A percentile compares a stretch with the other conserved stretches of the same genome.
Evolutionary conservation across 106 monocot genomes (phyloP).

Genomic region (Agapanthus africanus): DNA sequence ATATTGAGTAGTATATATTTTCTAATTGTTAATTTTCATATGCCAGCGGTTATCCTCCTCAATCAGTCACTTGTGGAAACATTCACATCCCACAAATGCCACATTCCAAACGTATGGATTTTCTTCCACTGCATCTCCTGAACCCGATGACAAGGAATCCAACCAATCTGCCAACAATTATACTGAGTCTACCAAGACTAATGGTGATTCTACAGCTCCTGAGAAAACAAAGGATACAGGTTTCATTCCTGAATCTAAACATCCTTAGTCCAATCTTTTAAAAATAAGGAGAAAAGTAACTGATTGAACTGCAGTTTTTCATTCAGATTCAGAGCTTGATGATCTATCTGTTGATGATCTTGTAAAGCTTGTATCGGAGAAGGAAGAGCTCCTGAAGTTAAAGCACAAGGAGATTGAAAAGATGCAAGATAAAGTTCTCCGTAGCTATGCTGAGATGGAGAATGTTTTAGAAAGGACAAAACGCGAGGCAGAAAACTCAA

Average conservation of each 20-base stretch:
- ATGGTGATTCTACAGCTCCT: constrained; percentile 10
- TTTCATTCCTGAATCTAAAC: background rate
- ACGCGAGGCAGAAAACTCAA: constrained; percentile 48
- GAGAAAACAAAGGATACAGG: constrained; percentile 20
- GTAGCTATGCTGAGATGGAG: constrained; percentile 48
- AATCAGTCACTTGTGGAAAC: constrained; percentile 9
- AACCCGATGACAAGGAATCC: constrained; percentile 26
- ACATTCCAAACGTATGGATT: constrained; percentile 37
- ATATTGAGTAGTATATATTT: no score
- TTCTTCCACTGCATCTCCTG: constrained; percentile 56
- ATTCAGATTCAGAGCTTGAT: constrained; percentile 24
- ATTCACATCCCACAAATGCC: constrained; percentile 4
- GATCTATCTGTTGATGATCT: constrained; percentile 33
- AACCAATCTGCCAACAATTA: background rate
- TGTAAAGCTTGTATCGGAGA: constrained; percentile 34
- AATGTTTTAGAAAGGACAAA: constrained; percentile 51
- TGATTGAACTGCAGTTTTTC: constrained; percentile 33
- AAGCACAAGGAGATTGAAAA: constrained; percentile 40
- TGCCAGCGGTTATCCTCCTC: constrained; percentile 10
- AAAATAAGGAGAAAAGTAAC: constrained; percentile 1
- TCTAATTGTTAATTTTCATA: no score
- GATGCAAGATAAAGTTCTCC: constrained; percentile 56
- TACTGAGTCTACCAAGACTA: constrained; percentile 1
- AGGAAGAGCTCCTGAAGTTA: constrained; percentile 32
- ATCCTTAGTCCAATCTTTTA: background rate